Evolutionary conservation across 2,329 filamentous ascomycete genomes (phyloP), one percentile per base, ranked within the genome.

Genomic region (Fusarium pseudograminearum): DNA sequence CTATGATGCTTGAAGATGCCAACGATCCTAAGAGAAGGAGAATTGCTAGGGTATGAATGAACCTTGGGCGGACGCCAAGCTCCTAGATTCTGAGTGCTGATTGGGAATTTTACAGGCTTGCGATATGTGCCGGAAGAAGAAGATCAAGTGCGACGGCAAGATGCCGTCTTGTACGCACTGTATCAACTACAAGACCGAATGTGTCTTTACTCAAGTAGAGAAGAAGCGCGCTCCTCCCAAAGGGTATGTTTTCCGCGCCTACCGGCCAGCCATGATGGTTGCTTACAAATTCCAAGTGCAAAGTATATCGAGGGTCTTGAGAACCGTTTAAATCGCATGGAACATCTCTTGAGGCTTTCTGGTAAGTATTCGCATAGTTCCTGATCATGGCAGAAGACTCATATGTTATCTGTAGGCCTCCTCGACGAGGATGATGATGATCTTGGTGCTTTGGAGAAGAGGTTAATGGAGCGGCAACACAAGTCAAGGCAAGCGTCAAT

Each of bases 281-380:
- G 53, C 69, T 77, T 60, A 78, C 68, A 59, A 44, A 34, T 53
- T 20, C 41, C 3, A 67, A 97, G 93, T 62, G 96, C 96, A 57
- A 98, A 98, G 81, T 99, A 99, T 78, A 98, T 98, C 73, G 95
- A 98, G 80, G 94, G 94, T 15, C 86, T 99, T 48, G 95, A 99
- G 82, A 98, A 98, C 78, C 89, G 96, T 20, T 83, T 98, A 34
- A 93, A 91, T n/a, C 90, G 96, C 71, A 98, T 99, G 94, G 95
- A 99, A 82, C 94, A 93, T 68, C 82, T 99, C 61, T 82, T 98
- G 71, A 89, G 92, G 71, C 85, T 98, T 59, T 97, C 94, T 52
- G 95, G 87, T 88, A 80, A 41, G 30, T 10, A 14, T 16, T 24
- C 20, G 2, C 30, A 14, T 16, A 15, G 26, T 5, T n/a, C 26